phyloP scores from a whole-genome alignment of 2,329 filamentous ascomycete species.

The Orbilia oligospora region DNA sequence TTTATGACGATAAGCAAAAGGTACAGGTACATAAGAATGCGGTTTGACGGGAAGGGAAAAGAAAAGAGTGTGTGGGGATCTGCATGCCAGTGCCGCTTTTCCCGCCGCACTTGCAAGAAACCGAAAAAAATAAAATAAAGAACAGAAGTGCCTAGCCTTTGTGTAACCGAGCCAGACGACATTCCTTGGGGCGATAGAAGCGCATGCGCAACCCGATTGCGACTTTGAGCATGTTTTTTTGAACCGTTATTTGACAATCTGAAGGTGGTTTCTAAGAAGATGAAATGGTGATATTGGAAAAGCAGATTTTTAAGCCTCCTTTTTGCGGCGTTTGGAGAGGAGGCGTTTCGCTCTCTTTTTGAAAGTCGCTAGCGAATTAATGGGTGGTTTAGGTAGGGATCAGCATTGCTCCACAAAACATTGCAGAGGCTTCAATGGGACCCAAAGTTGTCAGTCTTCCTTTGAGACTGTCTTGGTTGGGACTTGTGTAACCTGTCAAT shows the following conservation, averaged over 20 bases:
- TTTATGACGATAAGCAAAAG: constrained; percentile 11
- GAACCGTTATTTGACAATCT: constrained; percentile 7
- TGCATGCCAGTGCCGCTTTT: constrained; percentile 57
- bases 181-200: constrained; percentile 20
- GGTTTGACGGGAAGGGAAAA: constrained; percentile 24
- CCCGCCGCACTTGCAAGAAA: constrained; percentile 41
- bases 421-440: neutral
- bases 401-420: constrained; percentile 43
- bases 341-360: constrained; percentile 9
- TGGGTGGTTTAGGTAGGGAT: constrained; percentile 43
- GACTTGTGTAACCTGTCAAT: neutral
- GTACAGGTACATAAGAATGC: constrained; percentile 11
- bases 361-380: constrained; percentile 21
- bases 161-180: constrained; percentile 58
- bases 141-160: constrained; percentile 31
- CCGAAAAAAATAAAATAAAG: constrained; percentile 12
- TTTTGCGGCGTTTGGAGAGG: constrained; percentile 50
- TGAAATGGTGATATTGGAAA: constrained; percentile 26
- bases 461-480: constrained; percentile 2
- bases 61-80: constrained; percentile 28
- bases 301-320: constrained; percentile 58
- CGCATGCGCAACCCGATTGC: constrained; percentile 40
- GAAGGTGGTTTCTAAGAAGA: neutral
- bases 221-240: constrained; percentile 41
- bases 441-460: neutral